Conservation (phyloP, 495 filamentous ascomycete genomes). For the Penicillium tannophilum region DNA sequence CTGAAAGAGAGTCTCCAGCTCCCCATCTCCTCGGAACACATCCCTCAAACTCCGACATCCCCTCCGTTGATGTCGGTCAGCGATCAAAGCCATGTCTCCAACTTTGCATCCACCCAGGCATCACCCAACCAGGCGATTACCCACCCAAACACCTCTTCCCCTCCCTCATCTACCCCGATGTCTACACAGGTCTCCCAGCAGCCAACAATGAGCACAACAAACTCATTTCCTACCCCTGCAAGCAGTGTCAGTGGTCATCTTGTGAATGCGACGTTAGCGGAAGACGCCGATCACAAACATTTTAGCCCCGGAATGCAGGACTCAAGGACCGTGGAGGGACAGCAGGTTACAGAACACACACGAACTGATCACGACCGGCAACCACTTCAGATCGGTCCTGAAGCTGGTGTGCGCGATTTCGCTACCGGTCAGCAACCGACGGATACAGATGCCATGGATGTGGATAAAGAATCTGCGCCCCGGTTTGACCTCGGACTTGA, state of each 20-base stretch:
- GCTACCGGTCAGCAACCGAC: conserved; percentile 13
- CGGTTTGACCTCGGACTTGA: conserved; percentile 38
- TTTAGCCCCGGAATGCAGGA: conserved; percentile 29
- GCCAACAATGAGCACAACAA: conserved; percentile 41
- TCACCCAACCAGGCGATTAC: conserved; percentile 48
- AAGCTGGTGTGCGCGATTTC: conserved; percentile 31
- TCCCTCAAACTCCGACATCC: conserved; percentile 49
- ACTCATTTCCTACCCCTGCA: conserved; percentile 50
- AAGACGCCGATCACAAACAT: conserved; percentile 40
- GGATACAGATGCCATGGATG: conserved; percentile 42
- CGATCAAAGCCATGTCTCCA: conserved; percentile 51
- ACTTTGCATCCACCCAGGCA: conserved; percentile 48
- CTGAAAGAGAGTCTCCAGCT: conserved; percentile 41
- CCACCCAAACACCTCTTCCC: conserved; percentile 46
- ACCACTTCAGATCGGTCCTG: conserved; percentile 13
- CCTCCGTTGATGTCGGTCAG: conserved; percentile 58
- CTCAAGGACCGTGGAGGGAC: conserved; percentile 22
- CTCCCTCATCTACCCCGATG: conserved; percentile 49
- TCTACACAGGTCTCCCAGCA: conserved; percentile 51
- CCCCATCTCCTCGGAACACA: conserved; percentile 37
- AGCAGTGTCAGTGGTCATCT: conserved; percentile 47
- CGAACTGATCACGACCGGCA: conserved; percentile 44
- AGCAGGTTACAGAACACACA: conserved; percentile 34
- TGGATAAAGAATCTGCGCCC: conserved; percentile 32
- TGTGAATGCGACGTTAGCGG: conserved; percentile 30